Base-by-base conservation (phyloP, 192 early-diverging fungal species). In the Fimicolochytrium jonesii region DNA sequence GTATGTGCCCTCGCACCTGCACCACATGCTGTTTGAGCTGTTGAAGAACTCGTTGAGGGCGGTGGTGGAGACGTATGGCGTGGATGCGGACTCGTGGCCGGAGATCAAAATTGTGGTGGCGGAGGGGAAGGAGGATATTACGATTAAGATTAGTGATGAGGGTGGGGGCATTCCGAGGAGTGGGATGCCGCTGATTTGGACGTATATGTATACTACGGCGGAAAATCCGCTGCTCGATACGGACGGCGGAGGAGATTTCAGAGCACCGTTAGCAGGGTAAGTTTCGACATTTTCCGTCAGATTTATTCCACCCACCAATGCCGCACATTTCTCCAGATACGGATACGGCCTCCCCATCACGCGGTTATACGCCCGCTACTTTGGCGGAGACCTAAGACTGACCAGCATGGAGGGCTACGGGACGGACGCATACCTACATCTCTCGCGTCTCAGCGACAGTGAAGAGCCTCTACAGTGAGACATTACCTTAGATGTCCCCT, bases 11-110 rank as follows among this genome's bases (percentile, higher is more conserved):
- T 87, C 85, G 17, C 95, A 98, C 68, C 76, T 98, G 73, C 93
- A 92, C 70, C 95, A 98, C 71, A 95, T 95, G 91, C 59, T 96
- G 18, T 98, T 98, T 78, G 95, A 98, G 83, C 77, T 98, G 42
- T 76, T 98, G 49, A 98, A 98, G 75, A 98, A 98, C 77, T 91
- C 89, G 25, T 79, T 98, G 56, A 87, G 95, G 31, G 95, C 95
- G 11, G 87, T 94, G 4, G 92, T 98, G 30, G 95, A 98, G 75
- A 78, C 85, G 51, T 89, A 87, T 71, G 92, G 92, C 30, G 77
- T 82, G 51, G 92, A 93, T 49, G 77, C 77, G 30, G 91, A 94
- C 26, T 78, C 84, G 36, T 98, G 88, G 72, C 95, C 95, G 36
- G 83, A 90, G n/a, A 92, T 98, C 69, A 94, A 91, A 70, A 74